phyloP scores from a whole-genome alignment of 768 basidiomycete species.

The Collybia sordida region DNA sequence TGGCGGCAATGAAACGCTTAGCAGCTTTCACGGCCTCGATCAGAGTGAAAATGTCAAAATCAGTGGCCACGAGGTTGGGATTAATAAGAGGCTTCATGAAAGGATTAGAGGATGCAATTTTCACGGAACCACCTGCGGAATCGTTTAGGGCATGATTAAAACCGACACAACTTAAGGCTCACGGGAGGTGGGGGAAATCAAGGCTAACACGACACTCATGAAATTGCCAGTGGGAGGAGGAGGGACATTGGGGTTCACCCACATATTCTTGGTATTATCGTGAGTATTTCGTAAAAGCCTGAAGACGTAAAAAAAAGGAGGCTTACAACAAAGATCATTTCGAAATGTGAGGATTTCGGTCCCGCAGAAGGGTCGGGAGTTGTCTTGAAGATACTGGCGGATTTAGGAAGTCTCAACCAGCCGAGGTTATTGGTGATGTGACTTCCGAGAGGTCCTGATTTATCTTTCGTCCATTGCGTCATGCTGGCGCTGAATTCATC shows the following conservation, averaged over 20 bases:
- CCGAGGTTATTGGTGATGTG: slow-evolving; percentile 12
- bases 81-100: slow-evolving; percentile 37
- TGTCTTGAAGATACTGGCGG: slow-evolving; percentile 2
- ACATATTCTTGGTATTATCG: slow-evolving; percentile 1
- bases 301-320: not conserved
- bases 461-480: slow-evolving; percentile 23
- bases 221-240: slow-evolving; percentile 3
- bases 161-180: not conserved
- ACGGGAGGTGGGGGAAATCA: slow-evolving; percentile 7
- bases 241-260: slow-evolving; percentile 5
- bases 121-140: not conserved
- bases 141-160: not conserved
- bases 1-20: slow-evolving; percentile 19
- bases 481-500: slow-evolving; percentile 19
- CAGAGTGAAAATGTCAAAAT: slow-evolving; percentile 20
- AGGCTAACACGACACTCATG: slow-evolving; percentile 1
- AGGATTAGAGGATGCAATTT: slow-evolving; percentile 6
- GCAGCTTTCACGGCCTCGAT: slow-evolving; percentile 21
- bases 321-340: slow-evolving; percentile 10
- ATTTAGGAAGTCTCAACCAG: slow-evolving; percentile 10
- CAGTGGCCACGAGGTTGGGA: slow-evolving; percentile 34
- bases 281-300: not conserved
- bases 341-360: slow-evolving; percentile 10
- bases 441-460: slow-evolving; percentile 20
- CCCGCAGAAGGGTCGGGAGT: slow-evolving; percentile 11